Percentiles rank a stretch among this genome's conserved stretches.
These are phyloP conservation scores for Ustilago loliicola DNA, from an alignment of 1,284 basidiomycete genomes.

Conservation along the genomic window DNA sequence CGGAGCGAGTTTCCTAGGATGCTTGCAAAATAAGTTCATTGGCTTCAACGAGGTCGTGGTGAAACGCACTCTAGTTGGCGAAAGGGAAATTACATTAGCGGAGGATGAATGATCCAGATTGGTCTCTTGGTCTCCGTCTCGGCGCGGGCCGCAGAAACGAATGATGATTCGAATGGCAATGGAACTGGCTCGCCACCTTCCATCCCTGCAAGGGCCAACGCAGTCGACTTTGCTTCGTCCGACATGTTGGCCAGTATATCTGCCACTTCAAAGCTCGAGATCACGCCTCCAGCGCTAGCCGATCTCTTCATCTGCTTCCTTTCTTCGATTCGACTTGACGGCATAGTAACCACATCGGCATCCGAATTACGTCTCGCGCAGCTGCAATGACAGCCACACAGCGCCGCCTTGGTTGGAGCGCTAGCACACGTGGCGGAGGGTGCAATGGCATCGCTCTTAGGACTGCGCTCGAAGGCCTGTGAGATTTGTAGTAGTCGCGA, in stretches of 20 bases:
- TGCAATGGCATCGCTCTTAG: background rate
- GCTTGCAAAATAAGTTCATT: background rate
- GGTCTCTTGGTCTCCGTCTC: background rate
- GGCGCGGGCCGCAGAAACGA: background rate
- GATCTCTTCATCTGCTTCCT: background rate
- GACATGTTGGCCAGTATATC: conserved; percentile 42
- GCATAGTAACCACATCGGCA: background rate
- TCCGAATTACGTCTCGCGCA: background rate
- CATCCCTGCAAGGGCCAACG: conserved; percentile 37
- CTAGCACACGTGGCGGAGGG: background rate
- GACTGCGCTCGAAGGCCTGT: conserved; percentile 2
- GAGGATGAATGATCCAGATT: conserved; percentile 32
- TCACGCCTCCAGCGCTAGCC: background rate
- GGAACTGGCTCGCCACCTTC: conserved; percentile 1
- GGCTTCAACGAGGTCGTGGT: background rate
- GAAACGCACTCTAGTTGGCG: background rate
- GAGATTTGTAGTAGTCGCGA: conserved; percentile 8
- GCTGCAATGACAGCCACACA: conserved; percentile 2
- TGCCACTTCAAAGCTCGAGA: conserved; percentile 19
- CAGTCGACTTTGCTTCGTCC: conserved; percentile 28
- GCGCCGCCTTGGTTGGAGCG: too few species aligned
- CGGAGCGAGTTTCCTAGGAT: too few species aligned
- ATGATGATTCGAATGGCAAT: background rate
- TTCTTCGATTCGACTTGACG: background rate
- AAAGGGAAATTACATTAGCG: conserved; percentile 3